Conservation (phyloP, 495 filamentous ascomycete species). For the Darksidea phi region DNA sequence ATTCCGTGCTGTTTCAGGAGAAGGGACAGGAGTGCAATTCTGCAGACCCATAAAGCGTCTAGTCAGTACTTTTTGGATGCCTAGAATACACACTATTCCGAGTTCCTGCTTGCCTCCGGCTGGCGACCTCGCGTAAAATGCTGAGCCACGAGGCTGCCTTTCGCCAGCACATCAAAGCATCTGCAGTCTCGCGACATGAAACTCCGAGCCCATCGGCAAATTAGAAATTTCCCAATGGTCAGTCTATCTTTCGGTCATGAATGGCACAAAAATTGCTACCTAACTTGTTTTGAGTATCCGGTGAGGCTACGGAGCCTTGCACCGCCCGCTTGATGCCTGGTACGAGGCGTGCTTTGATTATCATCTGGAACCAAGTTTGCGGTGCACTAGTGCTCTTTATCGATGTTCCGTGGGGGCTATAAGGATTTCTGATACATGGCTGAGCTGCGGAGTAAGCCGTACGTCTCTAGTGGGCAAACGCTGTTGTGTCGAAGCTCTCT, state of each 20-base stretch:
- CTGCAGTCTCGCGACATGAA: not conserved
- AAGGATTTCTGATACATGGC: no score
- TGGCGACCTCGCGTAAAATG: no score
- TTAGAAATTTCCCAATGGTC: not conserved
- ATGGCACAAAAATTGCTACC: not conserved
- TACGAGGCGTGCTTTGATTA: no score
- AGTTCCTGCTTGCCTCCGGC: not conserved
- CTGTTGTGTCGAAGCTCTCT: no score
- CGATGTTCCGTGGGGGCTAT: no score
- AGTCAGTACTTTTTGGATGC: no score
- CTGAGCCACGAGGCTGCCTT: not conserved
- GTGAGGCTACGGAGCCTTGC: not conserved
- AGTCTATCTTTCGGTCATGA: not conserved
- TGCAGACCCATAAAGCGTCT: not conserved
- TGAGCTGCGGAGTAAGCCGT: no score
- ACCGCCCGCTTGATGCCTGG: no score
- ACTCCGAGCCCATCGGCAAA: not conserved
- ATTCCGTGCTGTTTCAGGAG: not conserved
- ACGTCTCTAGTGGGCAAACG: no score
- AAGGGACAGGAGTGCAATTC: not conserved
- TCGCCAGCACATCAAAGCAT: not conserved
- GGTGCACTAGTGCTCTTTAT: no score
- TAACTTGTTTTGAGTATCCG: not conserved
- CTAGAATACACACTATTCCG: no score
- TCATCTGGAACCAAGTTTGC: not conserved